Percentiles rank a stretch among this genome's conserved stretches.
phyloP scores from a whole-genome alignment of 805 yeast genomes.

The Tetrapisispora pingtungensis region DNA sequence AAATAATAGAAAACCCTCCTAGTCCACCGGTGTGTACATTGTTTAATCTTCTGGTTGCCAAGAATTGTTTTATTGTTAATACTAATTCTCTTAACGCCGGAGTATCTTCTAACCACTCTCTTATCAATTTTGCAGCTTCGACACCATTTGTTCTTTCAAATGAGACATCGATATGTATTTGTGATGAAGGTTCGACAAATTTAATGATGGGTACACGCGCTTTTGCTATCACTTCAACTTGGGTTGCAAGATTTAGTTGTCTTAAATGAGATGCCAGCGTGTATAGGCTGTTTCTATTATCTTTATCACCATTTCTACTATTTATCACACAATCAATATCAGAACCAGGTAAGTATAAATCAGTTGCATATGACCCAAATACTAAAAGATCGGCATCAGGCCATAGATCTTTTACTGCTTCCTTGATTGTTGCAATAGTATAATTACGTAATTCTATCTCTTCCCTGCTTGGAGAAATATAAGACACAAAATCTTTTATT shows the following conservation, averaged over 20 bases:
- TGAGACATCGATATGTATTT: slow-evolving; percentile 78
- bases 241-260: slow-evolving; percentile 48
- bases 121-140: slow-evolving; percentile 68
- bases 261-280: slow-evolving; percentile 63
- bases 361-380: slow-evolving; percentile 93
- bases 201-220: slow-evolving; percentile 94
- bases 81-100: slow-evolving; percentile 81
- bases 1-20: slow-evolving; percentile 91
- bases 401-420: slow-evolving; percentile 52
- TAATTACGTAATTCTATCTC: slow-evolving; percentile 62
- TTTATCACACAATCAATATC: slow-evolving; percentile 90
- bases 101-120: slow-evolving; percentile 59
- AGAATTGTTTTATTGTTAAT: slow-evolving; percentile 73
- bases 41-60: slow-evolving; percentile 65
- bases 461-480: slow-evolving; percentile 70
- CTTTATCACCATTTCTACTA: slow-evolving; percentile 48
- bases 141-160: slow-evolving; percentile 79
- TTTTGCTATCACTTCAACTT: slow-evolving; percentile 75
- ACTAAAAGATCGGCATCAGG: slow-evolving; percentile 69
- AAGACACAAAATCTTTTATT: slow-evolving; percentile 72
- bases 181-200: slow-evolving; percentile 62
- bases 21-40: slow-evolving; percentile 89
- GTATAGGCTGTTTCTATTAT: slow-evolving; percentile 55
- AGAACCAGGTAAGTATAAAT: slow-evolving; percentile 84
- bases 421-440: slow-evolving; percentile 51